These are phyloP conservation scores for Fusarium fujikuroi DNA, from an alignment of 2,329 filamentous ascomycete genomes.

Conservation along the genomic window DNA sequence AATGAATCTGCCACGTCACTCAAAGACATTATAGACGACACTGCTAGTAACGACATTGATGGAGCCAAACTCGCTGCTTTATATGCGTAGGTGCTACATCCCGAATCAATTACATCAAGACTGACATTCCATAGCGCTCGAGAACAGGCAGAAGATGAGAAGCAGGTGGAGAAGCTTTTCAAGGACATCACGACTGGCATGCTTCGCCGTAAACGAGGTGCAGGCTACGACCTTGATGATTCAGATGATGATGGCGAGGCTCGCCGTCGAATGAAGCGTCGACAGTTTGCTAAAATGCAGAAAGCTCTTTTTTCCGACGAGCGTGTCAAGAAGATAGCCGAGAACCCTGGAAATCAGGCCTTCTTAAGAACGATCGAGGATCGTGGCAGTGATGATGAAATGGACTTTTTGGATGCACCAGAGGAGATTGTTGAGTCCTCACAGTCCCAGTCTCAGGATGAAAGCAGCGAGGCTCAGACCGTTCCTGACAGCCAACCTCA, in stretches of 20 bases:
- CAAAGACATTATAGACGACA: constrained; percentile 91
- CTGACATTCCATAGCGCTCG: constrained; percentile 68
- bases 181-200: constrained; percentile 91
- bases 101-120: background rate
- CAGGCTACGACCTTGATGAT: constrained; percentile 87
- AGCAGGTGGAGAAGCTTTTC: constrained; percentile 89
- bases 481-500: constrained; percentile 65
- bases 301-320: constrained; percentile 89
- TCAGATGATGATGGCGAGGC: constrained; percentile 88
- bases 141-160: constrained; percentile 83
- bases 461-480: constrained; percentile 47
- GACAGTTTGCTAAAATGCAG: constrained; percentile 91
- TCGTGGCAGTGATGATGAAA: constrained; percentile 77
- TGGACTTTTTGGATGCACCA: constrained; percentile 74
- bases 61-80: constrained; percentile 85
- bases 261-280: constrained; percentile 81
- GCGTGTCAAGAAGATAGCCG: constrained; percentile 88
- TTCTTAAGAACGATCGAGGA: constrained; percentile 94
- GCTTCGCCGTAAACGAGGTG: constrained; percentile 83
- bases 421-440: constrained; percentile 46
- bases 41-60: constrained; percentile 78
- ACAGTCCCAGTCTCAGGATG: constrained; percentile 50
- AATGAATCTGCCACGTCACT: constrained; percentile 76
- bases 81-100: constrained; percentile 78
- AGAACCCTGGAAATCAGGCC: constrained; percentile 87